Percentiles rank a stretch among this genome's conserved stretches.
Conservation (phyloP, 2,329 filamentous ascomycete genomes). For the Aspergillus thermomutatus region DNA sequence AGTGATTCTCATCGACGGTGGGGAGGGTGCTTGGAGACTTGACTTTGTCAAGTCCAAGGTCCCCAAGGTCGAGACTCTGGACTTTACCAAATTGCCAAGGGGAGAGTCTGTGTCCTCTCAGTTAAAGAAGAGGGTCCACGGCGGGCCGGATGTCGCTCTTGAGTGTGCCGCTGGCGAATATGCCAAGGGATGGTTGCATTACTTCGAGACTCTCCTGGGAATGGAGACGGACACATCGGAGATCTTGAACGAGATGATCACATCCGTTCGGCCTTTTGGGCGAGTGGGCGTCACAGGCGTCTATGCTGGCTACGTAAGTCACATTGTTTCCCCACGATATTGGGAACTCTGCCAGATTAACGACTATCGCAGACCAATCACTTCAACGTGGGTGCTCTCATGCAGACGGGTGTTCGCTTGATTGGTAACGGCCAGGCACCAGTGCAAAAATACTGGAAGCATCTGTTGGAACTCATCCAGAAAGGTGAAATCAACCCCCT, state of each 20-base stretch:
- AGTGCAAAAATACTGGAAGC: slow-evolving; percentile 80
- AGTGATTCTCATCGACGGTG: slow-evolving; percentile 76
- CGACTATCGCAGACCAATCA: slow-evolving; percentile 61
- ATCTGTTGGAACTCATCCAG: slow-evolving; percentile 67
- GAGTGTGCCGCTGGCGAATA: slow-evolving; percentile 66
- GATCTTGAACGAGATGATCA: slow-evolving; percentile 54
- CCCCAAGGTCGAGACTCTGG: slow-evolving; percentile 63
- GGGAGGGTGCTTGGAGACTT: slow-evolving; percentile 59
- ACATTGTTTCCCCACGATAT: not conserved
- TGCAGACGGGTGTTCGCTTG: slow-evolving; percentile 81
- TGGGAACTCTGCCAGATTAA: not conserved
- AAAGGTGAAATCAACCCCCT: slow-evolving; percentile 67
- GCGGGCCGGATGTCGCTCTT: slow-evolving; percentile 71
- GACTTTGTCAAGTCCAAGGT: slow-evolving; percentile 64
- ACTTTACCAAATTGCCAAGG: slow-evolving; percentile 63
- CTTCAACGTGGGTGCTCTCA: slow-evolving; percentile 78
- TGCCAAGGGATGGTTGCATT: slow-evolving; percentile 60
- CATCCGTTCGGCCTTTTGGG: slow-evolving; percentile 54
- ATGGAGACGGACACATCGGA: slow-evolving; percentile 80
- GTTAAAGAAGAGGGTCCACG: slow-evolving; percentile 69
- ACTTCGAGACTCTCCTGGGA: slow-evolving; percentile 59
- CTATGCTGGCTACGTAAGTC: slow-evolving; percentile 57
- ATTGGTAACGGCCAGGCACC: slow-evolving; percentile 68
- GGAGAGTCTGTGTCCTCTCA: slow-evolving; percentile 65
- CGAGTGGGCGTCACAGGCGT: slow-evolving; percentile 74